Percentiles rank a stretch among this genome's conserved stretches.
phyloP scores from a whole-genome alignment of 306 rosid species.

The Citrullus mucosospermus region DNA sequence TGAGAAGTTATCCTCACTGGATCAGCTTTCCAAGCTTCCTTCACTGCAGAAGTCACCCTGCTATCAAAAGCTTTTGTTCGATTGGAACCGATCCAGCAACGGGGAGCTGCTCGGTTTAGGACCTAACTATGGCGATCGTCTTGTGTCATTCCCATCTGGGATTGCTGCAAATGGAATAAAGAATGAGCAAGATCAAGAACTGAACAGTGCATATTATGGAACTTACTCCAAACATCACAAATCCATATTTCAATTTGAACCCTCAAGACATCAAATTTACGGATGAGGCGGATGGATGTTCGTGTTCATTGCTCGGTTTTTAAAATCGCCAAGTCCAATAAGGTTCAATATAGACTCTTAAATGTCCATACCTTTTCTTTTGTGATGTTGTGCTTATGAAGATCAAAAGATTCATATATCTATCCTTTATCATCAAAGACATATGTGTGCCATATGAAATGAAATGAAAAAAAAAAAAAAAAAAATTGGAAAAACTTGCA shows the following conservation, averaged over 20 bases:
- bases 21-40: constrained; percentile 25
- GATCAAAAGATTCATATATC: background rate
- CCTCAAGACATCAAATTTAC: constrained; percentile 29
- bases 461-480: background rate
- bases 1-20: constrained; percentile 12
- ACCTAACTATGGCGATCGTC: background rate
- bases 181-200: constrained; percentile 30
- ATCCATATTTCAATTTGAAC: constrained; percentile 19
- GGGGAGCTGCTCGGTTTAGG: background rate
- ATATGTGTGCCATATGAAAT: background rate
- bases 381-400: background rate
- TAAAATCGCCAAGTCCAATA: constrained; percentile 12
- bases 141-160: constrained; percentile 21
- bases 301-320: constrained; percentile 20
- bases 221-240: constrained; percentile 29
- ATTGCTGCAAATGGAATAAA: constrained; percentile 24
- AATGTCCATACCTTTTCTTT: background rate
- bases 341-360: constrained; percentile 13
- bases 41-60: constrained; percentile 25
- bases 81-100: background rate
- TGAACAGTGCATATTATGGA: constrained; percentile 35
- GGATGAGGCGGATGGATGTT: constrained; percentile 24
- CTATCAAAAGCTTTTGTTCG: constrained; percentile 31
- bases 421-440: background rate
- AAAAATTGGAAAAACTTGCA: background rate